Base-by-base conservation (phyloP, 73 alveolate species). In the Paraurostyla sp. region DNA sequence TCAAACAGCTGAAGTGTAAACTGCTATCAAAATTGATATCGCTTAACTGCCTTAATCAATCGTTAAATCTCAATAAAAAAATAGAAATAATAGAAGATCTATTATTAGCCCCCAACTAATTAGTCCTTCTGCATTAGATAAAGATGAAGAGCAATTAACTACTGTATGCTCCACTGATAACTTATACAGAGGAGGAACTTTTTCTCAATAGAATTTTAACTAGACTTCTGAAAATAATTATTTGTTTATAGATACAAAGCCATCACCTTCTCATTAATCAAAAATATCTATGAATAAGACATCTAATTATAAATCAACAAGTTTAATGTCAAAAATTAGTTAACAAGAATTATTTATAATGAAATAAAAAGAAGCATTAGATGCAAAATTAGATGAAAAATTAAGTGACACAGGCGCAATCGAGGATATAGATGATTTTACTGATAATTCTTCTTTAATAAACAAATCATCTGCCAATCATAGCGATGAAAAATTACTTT, bases 231-330 rank as follows among this genome's bases (percentile, higher is more conserved):
- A 16, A 27, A 35, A 40, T 22, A 65, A 65, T 35, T 38, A 6
- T 18, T 13, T 65, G 35, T 25, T 9, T 6, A 1, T 0, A 15
- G 82, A 65, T 4, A 18, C 38, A 16, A 65, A 65, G 25, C 41
- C 35, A 32, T 38, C 82, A 2, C 82, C 82, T 13, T 38, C 13
- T 35, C 35, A 30, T 23, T 56, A 25, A 22, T 65, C 82, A 6
- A 65, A 58, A 65, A 11, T 65, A 4, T 38, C 82, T 9, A 38
- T 38, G 25, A 0, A 56, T 65, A 65, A 38, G 38, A 11, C 56
- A 1, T 38, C 35, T 65, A 56, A 65, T 40, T 65, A 38, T 65
- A 65, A 65, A 58, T 65, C 82, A 32, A 65, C 82, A 0, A 65
- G 60, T 65, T 3, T 33, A 16, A 65, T 65, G 9, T 40, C 58